These are phyloP conservation scores for Plasmodiophora brassicae DNA, from an alignment of 208 protist species.

Conservation along the genomic window DNA sequence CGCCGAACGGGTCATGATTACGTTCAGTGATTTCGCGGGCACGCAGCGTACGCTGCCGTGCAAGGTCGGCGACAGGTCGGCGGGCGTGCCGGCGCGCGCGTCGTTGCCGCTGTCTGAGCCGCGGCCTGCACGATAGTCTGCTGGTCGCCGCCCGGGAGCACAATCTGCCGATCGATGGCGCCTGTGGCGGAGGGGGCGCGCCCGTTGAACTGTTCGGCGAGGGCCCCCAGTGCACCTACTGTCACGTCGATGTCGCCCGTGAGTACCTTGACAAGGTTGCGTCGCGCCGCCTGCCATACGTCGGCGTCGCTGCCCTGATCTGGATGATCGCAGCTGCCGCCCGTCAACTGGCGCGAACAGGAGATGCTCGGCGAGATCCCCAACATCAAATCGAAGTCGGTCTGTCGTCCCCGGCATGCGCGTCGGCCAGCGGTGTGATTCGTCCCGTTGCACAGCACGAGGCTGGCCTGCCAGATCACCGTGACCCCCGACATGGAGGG, in stretches of 20 bases:
- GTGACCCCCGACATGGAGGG: not conserved
- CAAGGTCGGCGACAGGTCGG: too few species aligned
- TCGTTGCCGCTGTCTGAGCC: too few species aligned
- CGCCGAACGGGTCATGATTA: too few species aligned
- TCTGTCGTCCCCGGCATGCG: not conserved
- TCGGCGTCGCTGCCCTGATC: too few species aligned
- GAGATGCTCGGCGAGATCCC: not conserved
- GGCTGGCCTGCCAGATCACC: constrained; percentile 5
- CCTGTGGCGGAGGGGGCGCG: not conserved
- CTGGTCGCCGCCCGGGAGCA: not conserved
- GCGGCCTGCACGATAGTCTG: too few species aligned
- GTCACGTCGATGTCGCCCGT: not conserved
- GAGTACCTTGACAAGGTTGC: not conserved
- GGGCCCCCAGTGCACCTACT: constrained; percentile 15
- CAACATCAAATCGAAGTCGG: not conserved
- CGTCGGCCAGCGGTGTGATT: too few species aligned
- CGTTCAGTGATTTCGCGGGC: too few species aligned
- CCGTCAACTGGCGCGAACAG: not conserved
- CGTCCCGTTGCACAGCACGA: not conserved
- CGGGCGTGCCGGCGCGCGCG: too few species aligned
- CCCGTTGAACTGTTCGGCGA: not conserved
- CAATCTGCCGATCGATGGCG: not conserved
- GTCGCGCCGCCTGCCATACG: not conserved
- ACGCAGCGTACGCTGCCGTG: too few species aligned
- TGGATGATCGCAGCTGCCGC: not conserved